phyloP scores from a whole-genome alignment of 2,329 filamentous ascomycete species.

The Hymenoscyphus infarciens region DNA sequence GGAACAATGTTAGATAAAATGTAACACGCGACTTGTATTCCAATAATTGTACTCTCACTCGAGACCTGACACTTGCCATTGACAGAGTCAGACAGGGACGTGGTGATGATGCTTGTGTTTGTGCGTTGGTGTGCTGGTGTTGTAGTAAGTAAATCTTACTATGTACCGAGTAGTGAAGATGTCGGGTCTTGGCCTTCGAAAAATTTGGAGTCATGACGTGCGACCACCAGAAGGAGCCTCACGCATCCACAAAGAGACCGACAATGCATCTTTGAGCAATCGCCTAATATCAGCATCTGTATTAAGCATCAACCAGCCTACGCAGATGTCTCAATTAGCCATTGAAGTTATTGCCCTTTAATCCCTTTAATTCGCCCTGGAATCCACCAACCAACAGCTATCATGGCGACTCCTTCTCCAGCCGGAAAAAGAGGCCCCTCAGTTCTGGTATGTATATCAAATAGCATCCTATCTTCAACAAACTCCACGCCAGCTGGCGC shows the following conservation, averaged over 20 bases:
- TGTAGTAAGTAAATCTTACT: too few species aligned
- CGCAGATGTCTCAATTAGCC: constrained; percentile 9
- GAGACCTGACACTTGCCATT: too few species aligned
- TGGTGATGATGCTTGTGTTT: background rate
- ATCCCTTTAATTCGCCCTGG: background rate
- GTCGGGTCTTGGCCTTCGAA: background rate
- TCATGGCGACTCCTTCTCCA: constrained; percentile 27
- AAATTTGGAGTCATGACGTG: background rate
- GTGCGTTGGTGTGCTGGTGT: background rate
- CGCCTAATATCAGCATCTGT: background rate
- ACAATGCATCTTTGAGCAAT: constrained; percentile 1
- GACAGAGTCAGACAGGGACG: too few species aligned
- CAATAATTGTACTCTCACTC: too few species aligned
- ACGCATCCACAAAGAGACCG: background rate
- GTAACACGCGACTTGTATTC: too few species aligned
- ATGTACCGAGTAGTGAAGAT: too few species aligned
- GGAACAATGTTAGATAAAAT: too few species aligned
- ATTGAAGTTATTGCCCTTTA: constrained; percentile 5
- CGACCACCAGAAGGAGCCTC: background rate
- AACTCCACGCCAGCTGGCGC: background rate
- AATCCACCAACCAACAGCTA: background rate
- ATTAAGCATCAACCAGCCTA: background rate
- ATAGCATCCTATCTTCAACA: background rate
- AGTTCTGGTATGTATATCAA: constrained; percentile 48
- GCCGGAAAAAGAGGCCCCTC: constrained; percentile 54